Evolutionary conservation across 345 rosid species (phyloP).

Genomic region (Linum trigynum): DNA sequence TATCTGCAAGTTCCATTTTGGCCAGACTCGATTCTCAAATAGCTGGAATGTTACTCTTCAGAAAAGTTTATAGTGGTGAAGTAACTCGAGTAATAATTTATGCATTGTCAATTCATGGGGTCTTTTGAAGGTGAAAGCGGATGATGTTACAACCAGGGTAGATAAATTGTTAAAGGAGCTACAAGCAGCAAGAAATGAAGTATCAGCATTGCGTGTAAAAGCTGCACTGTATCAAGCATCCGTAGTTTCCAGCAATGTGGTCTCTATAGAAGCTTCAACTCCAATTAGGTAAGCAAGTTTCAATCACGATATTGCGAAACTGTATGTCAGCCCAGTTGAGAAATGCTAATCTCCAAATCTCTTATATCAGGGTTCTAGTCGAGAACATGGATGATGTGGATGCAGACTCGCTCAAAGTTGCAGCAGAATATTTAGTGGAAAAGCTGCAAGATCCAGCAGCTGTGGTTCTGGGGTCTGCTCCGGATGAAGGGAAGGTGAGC

Average conservation of each 20-base stretch:
- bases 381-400: constrained; percentile 73
- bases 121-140: constrained; percentile 72
- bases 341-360: background rate
- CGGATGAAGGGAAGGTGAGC: constrained; percentile 85
- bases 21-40: too few species aligned
- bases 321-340: background rate
- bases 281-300: constrained; percentile 36
- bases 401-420: constrained; percentile 76
- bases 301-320: background rate
- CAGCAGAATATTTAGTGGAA: constrained; percentile 64
- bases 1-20: too few species aligned
- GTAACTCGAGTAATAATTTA: background rate
- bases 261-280: constrained; percentile 50
- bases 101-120: constrained; percentile 4
- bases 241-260: constrained; percentile 47
- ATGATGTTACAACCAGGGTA: constrained; percentile 72
- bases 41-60: too few species aligned
- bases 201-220: constrained; percentile 59
- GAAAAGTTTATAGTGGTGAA: too few species aligned
- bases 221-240: constrained; percentile 76
- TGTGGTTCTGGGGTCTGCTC: constrained; percentile 67
- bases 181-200: constrained; percentile 57
- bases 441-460: constrained; percentile 74
- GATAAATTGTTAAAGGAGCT: constrained; percentile 75
- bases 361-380: constrained; percentile 54